phyloP scores from a whole-genome alignment of 257 asterid genomes.

The Primulina huaijiensis region DNA sequence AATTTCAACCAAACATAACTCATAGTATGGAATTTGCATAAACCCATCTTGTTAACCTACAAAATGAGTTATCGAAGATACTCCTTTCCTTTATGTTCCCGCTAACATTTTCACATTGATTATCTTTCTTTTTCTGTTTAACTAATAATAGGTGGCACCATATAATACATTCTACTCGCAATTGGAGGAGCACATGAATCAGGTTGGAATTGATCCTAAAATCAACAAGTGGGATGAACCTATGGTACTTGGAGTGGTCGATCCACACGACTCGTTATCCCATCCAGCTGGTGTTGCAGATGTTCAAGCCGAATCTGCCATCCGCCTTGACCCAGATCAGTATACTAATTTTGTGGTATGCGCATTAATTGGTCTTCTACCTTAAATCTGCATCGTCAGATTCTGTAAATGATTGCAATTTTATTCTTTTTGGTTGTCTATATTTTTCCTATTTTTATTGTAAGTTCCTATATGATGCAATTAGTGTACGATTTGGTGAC shows the following conservation, averaged over 20 bases:
- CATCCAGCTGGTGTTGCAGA: constrained; percentile 94
- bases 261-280: constrained; percentile 91
- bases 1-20: too few species aligned
- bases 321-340: constrained; percentile 75
- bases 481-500: constrained; percentile 24
- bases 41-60: constrained; percentile 11
- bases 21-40: not conserved
- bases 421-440: not conserved
- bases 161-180: constrained; percentile 72
- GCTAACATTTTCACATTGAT: constrained; percentile 17
- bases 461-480: constrained; percentile 16
- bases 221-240: constrained; percentile 86
- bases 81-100: constrained; percentile 5
- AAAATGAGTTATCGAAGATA: not conserved
- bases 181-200: constrained; percentile 78
- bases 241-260: constrained; percentile 78
- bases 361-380: constrained; percentile 22
- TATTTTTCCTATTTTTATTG: constrained; percentile 10
- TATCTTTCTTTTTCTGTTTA: constrained; percentile 8
- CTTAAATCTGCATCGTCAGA: constrained; percentile 10
- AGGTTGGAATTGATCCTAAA: constrained; percentile 66
- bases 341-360: constrained; percentile 71
- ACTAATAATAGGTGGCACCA: constrained; percentile 70
- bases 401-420: not conserved
- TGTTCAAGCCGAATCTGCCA: constrained; percentile 86